Conservation (phyloP, 768 basidiomycete genomes). For the Myochromella boudieri region DNA sequence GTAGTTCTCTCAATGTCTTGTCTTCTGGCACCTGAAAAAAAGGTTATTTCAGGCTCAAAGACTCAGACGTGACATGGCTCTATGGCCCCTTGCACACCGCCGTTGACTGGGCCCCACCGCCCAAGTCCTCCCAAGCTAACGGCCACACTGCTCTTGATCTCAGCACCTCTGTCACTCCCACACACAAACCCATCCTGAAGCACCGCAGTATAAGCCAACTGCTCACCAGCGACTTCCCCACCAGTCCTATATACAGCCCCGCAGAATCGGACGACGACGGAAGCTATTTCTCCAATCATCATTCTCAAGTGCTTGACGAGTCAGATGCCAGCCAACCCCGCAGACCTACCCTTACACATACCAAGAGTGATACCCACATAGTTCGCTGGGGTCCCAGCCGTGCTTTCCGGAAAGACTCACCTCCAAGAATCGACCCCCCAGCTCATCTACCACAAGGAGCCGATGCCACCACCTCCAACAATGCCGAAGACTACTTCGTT, state of each 20-base stretch:
- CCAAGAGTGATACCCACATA: conserved; percentile 89
- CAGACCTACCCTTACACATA: conserved; percentile 71
- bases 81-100: conserved; percentile 96
- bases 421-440: conserved; percentile 58
- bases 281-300: conserved; percentile 1
- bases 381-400: conserved; percentile 48
- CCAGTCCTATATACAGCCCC: conserved; percentile 62
- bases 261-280: conserved; percentile 54
- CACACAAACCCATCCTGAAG: conserved; percentile 90
- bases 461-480: conserved; percentile 21
- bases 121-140: conserved; percentile 46
- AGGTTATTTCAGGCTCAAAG: conserved; percentile 78
- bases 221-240: conserved; percentile 71
- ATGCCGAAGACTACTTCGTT: conserved; percentile 20
- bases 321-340: conserved; percentile 14
- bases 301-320: conserved; percentile 9
- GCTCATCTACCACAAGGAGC: conserved; percentile 19
- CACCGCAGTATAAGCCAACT: conserved; percentile 91
- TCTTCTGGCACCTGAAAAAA: conserved; percentile 6
- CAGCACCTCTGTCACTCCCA: conserved; percentile 23
- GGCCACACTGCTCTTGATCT: conserved; percentile 49
- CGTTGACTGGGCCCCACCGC: conserved; percentile 64
- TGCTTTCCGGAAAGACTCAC: conserved; percentile 64
- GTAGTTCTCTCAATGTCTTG: conserved; percentile 34
- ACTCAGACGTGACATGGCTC: conserved; percentile 98